These are phyloP conservation scores for Trichocomaceae sp. DNA, from an alignment of 2,329 filamentous ascomycete species.

Conservation along the genomic window DNA sequence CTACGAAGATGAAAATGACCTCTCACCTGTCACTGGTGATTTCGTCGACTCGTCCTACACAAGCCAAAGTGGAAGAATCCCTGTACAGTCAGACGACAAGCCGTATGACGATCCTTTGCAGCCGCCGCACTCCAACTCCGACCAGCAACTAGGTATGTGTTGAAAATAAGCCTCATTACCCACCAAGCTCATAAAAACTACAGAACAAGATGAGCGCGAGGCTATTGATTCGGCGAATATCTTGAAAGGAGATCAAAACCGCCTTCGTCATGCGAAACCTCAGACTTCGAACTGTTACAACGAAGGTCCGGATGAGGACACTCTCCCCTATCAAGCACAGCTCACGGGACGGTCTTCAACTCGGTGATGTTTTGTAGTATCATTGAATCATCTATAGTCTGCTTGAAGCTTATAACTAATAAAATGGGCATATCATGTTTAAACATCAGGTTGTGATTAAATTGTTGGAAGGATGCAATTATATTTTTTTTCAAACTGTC, in stretches of 20 bases:
- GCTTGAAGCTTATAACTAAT: too few species aligned
- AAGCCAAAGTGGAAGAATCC: slow-evolving; percentile 15
- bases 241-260: slow-evolving; percentile 5
- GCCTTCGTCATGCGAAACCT: slow-evolving; percentile 11
- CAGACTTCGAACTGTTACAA: slow-evolving; percentile 10
- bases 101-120: slow-evolving; percentile 22
- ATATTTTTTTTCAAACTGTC: too few species aligned
- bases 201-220: slow-evolving; percentile 14
- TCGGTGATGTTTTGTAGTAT: too few species aligned
- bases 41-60: slow-evolving; percentile 19
- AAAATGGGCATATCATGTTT: too few species aligned
- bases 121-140: slow-evolving; percentile 21
- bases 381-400: too few species aligned
- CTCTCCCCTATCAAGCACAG: neutral
- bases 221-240: slow-evolving; percentile 14
- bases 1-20: slow-evolving; percentile 22
- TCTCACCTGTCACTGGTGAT: neutral
- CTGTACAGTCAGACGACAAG: slow-evolving; percentile 20
- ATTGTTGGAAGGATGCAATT: too few species aligned
- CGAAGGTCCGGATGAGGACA: slow-evolving; percentile 13
- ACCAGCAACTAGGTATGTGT: slow-evolving; percentile 25
- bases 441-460: too few species aligned
- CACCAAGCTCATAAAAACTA: neutral
- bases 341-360: too few species aligned
- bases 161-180: slow-evolving; percentile 42